Percentiles rank a stretch among this genome's conserved stretches.
Evolutionary conservation across 2,329 filamentous ascomycete species (phyloP).

Genomic region (Trichoderma sp.): DNA sequence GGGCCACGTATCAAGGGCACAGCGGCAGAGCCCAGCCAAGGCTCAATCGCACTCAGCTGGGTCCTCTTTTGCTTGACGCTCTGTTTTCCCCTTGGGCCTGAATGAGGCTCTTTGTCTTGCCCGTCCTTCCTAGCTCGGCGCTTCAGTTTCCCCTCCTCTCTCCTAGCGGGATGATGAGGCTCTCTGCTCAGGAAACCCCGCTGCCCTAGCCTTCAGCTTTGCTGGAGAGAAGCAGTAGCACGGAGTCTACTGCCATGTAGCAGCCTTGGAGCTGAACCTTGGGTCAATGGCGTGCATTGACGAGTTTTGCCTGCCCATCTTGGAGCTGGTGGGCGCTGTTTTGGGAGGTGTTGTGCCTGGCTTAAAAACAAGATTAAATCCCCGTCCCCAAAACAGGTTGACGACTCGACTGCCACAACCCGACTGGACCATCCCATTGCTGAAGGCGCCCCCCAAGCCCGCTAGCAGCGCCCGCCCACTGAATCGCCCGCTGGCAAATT

Average conservation of each 20-base stretch:
- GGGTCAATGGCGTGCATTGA: slow-evolving; percentile 5
- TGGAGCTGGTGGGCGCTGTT: background rate
- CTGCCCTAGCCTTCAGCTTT: slow-evolving; percentile 4
- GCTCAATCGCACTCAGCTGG: slow-evolving; percentile 7
- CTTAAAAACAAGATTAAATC: slow-evolving; percentile 8
- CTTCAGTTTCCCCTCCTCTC: slow-evolving; percentile 1
- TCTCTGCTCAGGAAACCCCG: slow-evolving; percentile 12
- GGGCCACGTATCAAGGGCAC: slow-evolving; percentile 11
- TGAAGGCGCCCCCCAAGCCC: background rate
- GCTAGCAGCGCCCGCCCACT: background rate
- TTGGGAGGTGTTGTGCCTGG: slow-evolving; percentile 3
- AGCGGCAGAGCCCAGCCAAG: background rate
- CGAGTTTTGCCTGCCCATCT: background rate
- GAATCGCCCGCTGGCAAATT: slow-evolving; percentile 3
- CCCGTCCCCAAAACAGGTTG: background rate
- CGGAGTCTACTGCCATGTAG: background rate
- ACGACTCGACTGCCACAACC: background rate
- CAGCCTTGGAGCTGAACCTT: slow-evolving; percentile 2
- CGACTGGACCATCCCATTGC: background rate
- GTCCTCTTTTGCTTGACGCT: background rate
- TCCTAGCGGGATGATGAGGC: slow-evolving; percentile 16
- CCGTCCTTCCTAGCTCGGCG: background rate
- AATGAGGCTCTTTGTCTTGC: background rate
- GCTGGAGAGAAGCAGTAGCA: background rate
- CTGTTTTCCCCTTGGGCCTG: background rate